Conservation (phyloP, 176 grass and related monocot species). For the Avena eriantha region DNA sequence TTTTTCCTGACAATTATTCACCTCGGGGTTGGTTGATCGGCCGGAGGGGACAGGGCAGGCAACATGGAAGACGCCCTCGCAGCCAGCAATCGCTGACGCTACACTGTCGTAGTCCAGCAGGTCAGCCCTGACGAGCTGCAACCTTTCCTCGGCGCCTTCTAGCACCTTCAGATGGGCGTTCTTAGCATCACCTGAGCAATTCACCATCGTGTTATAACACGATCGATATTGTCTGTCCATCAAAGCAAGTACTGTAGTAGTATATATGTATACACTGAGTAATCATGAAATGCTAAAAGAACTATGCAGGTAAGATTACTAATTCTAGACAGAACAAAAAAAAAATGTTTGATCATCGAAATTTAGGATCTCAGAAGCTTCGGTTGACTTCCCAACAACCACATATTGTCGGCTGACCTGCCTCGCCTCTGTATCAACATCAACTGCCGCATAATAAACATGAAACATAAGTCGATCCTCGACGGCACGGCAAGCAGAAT, state of each 20-base stretch:
- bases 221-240: too few species aligned
- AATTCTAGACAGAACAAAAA: too few species aligned
- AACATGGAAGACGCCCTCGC: slow-evolving; percentile 79
- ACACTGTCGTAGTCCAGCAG: slow-evolving; percentile 60
- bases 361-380: not conserved
- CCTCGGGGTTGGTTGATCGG: slow-evolving; percentile 72
- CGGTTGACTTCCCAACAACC: not conserved
- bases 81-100: slow-evolving; percentile 52
- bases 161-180: slow-evolving; percentile 67
- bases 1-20: slow-evolving; percentile 24
- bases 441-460: not conserved
- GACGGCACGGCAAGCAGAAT: not conserved
- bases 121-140: slow-evolving; percentile 73
- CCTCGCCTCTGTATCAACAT: not conserved
- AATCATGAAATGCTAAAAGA: too few species aligned
- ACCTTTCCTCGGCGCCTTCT: slow-evolving; percentile 54
- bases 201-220: not conserved
- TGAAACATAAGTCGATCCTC: not conserved
- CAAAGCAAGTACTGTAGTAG: too few species aligned
- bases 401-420: not conserved
- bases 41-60: slow-evolving; percentile 67
- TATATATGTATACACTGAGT: too few species aligned
- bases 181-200: slow-evolving; percentile 62
- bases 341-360: not conserved
- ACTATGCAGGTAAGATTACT: too few species aligned